These are phyloP conservation scores for Rhytidiadelphus loreus DNA, from an alignment of 225 moss, liverwort and hornwort genomes.

Conservation along the genomic window DNA sequence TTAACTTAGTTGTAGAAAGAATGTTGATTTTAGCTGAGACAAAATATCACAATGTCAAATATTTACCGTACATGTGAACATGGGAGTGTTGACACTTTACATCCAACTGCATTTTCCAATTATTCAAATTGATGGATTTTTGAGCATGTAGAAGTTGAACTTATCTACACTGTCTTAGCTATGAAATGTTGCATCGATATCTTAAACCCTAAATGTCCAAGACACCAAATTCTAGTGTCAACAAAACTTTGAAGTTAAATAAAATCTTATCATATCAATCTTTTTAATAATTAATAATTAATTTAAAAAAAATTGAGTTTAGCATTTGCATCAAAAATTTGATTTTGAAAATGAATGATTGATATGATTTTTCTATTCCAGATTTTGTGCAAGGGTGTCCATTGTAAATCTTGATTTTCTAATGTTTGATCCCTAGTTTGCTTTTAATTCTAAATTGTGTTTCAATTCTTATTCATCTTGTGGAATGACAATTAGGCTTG, in stretches of 20 bases:
- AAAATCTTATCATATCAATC: too few species aligned
- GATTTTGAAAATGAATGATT: too few species aligned
- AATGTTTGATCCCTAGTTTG: neutral
- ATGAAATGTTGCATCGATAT: too few species aligned
- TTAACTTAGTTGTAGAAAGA: neutral
- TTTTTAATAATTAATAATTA: too few species aligned
- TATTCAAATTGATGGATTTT: neutral
- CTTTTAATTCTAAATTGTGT: neutral
- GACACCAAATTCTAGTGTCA: too few species aligned
- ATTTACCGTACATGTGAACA: neutral
- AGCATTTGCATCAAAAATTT: too few species aligned
- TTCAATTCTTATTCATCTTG: neutral
- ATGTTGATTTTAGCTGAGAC: neutral
- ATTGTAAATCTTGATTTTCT: too few species aligned
- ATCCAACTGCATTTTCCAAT: neutral
- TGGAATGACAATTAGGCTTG: neutral
- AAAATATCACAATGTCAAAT: neutral
- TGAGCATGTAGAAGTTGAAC: fast-evolving
- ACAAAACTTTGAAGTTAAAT: too few species aligned
- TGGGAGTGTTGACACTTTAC: neutral
- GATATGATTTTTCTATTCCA: too few species aligned
- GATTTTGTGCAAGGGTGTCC: too few species aligned
- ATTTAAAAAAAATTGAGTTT: too few species aligned
- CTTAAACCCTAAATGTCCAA: too few species aligned
- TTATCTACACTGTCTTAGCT: neutral